Evolutionary conservation across 1,139 yeast genomes (phyloP).

Genomic region (Debaryomyces robertsiae): DNA sequence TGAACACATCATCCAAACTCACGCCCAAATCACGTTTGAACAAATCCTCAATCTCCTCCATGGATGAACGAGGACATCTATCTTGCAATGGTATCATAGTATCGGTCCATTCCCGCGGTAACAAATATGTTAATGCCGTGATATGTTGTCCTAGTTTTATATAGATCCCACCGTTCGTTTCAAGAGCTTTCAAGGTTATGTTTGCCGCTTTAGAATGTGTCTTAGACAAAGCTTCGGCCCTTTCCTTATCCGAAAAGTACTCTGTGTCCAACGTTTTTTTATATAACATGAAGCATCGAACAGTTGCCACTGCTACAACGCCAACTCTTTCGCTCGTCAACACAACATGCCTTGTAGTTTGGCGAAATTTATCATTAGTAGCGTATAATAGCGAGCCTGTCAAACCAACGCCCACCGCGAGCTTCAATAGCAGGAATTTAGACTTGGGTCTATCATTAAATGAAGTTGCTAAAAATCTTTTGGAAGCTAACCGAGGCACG

Average conservation of each 20-base stretch:
- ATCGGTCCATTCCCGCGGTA: slow-evolving; percentile 93
- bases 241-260: slow-evolving; percentile 51
- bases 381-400: slow-evolving; percentile 32
- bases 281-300: slow-evolving; percentile 66
- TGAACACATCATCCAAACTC: slow-evolving; percentile 65
- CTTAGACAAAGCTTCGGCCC: slow-evolving; percentile 53
- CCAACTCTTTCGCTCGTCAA: slow-evolving; percentile 58
- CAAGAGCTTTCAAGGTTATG: slow-evolving; percentile 77
- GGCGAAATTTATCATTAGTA: slow-evolving; percentile 34
- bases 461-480: slow-evolving; percentile 4
- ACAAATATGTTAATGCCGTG: slow-evolving; percentile 84
- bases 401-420: slow-evolving; percentile 35
- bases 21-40: slow-evolving; percentile 66
- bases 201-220: slow-evolving; percentile 75
- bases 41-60: slow-evolving; percentile 68
- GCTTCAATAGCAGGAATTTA: slow-evolving; percentile 23
- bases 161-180: slow-evolving; percentile 86
- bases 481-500: neutral
- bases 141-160: slow-evolving; percentile 95
- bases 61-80: slow-evolving; percentile 79
- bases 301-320: slow-evolving; percentile 65
- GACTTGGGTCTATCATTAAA: slow-evolving; percentile 8
- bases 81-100: slow-evolving; percentile 95
- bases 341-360: slow-evolving; percentile 30
- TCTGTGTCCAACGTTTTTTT: slow-evolving; percentile 53